Base-by-base conservation (phyloP, 2,329 filamentous ascomycete species). In the Elsinoe arachidis region DNA sequence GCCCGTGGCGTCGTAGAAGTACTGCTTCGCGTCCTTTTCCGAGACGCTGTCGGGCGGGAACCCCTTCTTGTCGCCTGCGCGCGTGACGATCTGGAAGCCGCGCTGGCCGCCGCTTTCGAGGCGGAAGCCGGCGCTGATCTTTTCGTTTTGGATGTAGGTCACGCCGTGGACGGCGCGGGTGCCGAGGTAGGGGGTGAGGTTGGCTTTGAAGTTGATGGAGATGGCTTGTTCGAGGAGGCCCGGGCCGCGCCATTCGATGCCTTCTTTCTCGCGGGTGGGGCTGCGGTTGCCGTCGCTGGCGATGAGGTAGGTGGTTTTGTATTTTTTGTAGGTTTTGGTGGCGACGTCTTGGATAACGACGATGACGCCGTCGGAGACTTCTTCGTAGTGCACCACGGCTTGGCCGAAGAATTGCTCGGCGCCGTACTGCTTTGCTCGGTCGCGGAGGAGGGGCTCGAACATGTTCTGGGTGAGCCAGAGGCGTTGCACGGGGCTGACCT, bases 381-480 rank as follows among this genome's bases (percentile, higher is more conserved):
- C 59, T 53, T 59, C 37, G 41, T 64, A 64, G 33, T 61, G 58
- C 15, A 61, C 37, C 15, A 65, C 61, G 9, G 57, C 59, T 26
- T 56, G 41, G 6, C 41, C 41, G 38, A 63, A 63, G 14, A 53
- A 47, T 49, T 64, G 37, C 17, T 57, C 38, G 23, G 63, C 62
- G 23, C 62, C 61, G 33, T 57, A 58, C 5, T 56, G 57, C 11
- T 47, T 17, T 15, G 63, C 63, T n/a, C 60, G 53, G 17, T 58
- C 37, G 7, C 62, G 57, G 7, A 65, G 56, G 14, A 65, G 53
- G 10, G 63, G 62, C 55, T 65, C 63, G 35, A 65, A 62, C 55
- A 62, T 63, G 46, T 65, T 58, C 53, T 64, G 62, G 7, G 63
- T 65, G 26, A 65, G 56, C 58, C 63, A 65, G 34, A 65, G 46